Evolutionary conservation across 2,329 filamentous ascomycete species (phyloP).

Genomic region (Periconia digitata): DNA sequence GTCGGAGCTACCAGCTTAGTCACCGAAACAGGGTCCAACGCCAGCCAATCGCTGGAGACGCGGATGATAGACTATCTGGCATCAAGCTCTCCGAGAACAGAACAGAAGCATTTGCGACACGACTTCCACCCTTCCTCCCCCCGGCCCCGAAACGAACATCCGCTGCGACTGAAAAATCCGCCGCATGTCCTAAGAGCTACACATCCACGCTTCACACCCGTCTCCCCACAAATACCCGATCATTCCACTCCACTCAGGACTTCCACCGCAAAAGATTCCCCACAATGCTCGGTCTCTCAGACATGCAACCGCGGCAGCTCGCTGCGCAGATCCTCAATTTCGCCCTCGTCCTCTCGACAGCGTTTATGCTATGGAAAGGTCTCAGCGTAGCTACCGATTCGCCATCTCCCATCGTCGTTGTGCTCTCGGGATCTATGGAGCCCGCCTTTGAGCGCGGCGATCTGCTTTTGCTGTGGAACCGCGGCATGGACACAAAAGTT

Average conservation of each 20-base stretch:
- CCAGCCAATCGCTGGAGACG: conserved; percentile 4
- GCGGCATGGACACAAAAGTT: conserved; percentile 63
- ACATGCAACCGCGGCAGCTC: conserved; percentile 75
- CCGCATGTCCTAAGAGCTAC: background rate
- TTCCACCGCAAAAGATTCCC: conserved; percentile 11
- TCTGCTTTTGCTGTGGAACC: conserved; percentile 75
- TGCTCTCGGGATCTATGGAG: conserved; percentile 84
- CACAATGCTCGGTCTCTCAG: conserved; percentile 53
- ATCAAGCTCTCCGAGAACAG: conserved; percentile 7
- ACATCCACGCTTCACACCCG: background rate
- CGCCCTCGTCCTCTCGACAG: conserved; percentile 83
- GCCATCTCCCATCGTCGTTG: conserved; percentile 72
- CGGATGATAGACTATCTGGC: conserved; percentile 6
- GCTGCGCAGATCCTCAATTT: conserved; percentile 86
- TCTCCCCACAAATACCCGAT: background rate
- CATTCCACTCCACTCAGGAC: background rate
- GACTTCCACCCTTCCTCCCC: background rate
- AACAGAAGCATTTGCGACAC: background rate
- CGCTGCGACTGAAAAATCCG: background rate
- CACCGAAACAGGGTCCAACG: background rate
- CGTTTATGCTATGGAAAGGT: conserved; percentile 92
- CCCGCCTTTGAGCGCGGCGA: conserved; percentile 80
- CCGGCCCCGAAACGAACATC: background rate
- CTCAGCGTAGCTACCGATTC: conserved; percentile 74
- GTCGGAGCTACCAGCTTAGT: conserved; percentile 2